These are phyloP conservation scores for Xerocomus cyaneibrunnescens DNA, from an alignment of 1,284 basidiomycete genomes.

Conservation along the genomic window DNA sequence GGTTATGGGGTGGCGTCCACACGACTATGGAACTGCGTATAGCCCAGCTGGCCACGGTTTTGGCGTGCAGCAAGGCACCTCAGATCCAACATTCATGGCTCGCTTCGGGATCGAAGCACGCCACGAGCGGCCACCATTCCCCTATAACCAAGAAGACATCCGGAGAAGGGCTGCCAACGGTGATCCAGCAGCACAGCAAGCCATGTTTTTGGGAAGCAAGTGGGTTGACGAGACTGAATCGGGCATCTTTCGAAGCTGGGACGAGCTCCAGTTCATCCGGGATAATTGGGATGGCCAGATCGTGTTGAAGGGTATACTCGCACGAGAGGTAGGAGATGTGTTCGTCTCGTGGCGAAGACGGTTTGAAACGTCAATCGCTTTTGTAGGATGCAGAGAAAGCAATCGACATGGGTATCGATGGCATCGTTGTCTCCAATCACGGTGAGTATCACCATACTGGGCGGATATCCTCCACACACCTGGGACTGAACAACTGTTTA, in stretches of 20 bases:
- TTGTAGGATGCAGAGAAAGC: slow-evolving; percentile 68
- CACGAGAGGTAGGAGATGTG: slow-evolving; percentile 38
- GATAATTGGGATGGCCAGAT: slow-evolving; percentile 71
- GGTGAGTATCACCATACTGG: slow-evolving; percentile 41
- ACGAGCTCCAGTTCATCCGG: slow-evolving; percentile 60
- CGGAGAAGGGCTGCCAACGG: slow-evolving; percentile 42
- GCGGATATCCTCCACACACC: neutral
- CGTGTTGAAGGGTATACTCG: slow-evolving; percentile 71
- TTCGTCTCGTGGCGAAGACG: neutral
- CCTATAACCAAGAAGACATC: slow-evolving; percentile 28
- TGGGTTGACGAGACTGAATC: slow-evolving; percentile 61
- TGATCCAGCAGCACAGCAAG: slow-evolving; percentile 46
- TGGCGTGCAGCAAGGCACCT: slow-evolving; percentile 42
- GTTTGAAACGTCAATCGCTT: neutral
- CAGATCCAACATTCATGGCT: slow-evolving; percentile 74
- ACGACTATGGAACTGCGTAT: slow-evolving; percentile 59
- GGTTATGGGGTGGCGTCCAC: slow-evolving; percentile 65
- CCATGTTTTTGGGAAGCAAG: slow-evolving; percentile 46
- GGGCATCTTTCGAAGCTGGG: slow-evolving; percentile 61
- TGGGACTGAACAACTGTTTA: slow-evolving; percentile 21
- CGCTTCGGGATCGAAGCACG: slow-evolving; percentile 45
- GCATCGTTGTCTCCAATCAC: slow-evolving; percentile 81
- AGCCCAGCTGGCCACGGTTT: slow-evolving; percentile 62
- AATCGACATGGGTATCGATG: slow-evolving; percentile 65
- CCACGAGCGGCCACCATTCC: slow-evolving; percentile 33